Evolutionary conservation across 2,329 filamentous ascomycete genomes (phyloP).

Genomic region (Diaporthe eres): DNA sequence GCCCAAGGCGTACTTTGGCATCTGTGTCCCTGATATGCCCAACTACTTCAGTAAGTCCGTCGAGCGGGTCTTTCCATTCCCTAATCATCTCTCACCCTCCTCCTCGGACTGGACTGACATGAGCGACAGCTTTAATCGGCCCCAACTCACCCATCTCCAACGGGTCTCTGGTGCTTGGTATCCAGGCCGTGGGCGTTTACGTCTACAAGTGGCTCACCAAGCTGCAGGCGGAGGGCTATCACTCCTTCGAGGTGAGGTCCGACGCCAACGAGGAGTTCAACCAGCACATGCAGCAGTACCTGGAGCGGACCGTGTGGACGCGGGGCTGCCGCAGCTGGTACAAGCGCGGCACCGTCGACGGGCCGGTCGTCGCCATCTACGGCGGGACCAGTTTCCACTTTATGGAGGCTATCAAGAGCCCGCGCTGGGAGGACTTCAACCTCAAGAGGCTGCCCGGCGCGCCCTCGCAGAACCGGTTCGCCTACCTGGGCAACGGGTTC

Average conservation of each 20-base stretch:
- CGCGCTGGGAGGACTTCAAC: conserved; percentile 49
- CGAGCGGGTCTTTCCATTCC: neutral
- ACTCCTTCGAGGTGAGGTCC: conserved; percentile 45
- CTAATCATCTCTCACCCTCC: too few relatives aligned
- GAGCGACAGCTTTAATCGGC: conserved; percentile 27
- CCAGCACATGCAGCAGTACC: conserved; percentile 50
- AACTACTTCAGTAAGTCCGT: conserved; percentile 41
- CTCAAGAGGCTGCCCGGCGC: conserved; percentile 43
- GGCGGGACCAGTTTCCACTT: conserved; percentile 47
- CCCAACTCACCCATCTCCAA: conserved; percentile 46
- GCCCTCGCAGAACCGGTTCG: conserved; percentile 44
- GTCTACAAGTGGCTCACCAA: conserved; percentile 51
- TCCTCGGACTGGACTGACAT: neutral
- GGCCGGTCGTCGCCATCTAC: conserved; percentile 48
- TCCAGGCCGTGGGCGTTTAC: conserved; percentile 47
- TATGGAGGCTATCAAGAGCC: conserved; percentile 46
- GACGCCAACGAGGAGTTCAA: conserved; percentile 49
- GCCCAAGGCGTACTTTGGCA: conserved; percentile 39
- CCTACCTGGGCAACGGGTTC: conserved; percentile 48
- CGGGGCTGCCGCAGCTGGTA: conserved; percentile 48
- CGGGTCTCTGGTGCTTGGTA: conserved; percentile 47
- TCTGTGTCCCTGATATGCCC: conserved; percentile 39
- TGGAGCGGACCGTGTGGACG: conserved; percentile 47
- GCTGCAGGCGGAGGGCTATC: conserved; percentile 47
- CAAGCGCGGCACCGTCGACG: conserved; percentile 47